Evolutionary conservation across 2,329 filamentous ascomycete species (phyloP).

Genomic region (Coniosporium tulheliwenetii): DNA sequence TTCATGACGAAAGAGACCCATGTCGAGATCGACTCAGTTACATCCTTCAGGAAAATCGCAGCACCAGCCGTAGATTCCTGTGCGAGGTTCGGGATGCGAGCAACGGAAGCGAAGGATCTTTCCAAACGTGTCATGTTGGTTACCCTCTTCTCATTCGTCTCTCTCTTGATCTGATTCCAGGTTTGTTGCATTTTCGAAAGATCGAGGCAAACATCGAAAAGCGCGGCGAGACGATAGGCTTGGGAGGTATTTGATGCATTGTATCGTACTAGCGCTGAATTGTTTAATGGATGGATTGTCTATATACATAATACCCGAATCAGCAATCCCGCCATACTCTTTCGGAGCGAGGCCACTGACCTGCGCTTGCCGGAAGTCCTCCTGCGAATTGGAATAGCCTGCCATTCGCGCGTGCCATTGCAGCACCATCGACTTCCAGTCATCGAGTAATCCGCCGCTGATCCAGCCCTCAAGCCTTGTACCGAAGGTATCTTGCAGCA

Average conservation of each 20-base stretch:
- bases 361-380: conserved; percentile 2
- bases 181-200: conserved; percentile 5
- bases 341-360: conserved; percentile 3
- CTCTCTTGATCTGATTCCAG: conserved; percentile 1
- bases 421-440: too few relatives aligned
- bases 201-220: conserved; percentile 5
- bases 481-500: too few relatives aligned
- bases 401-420: too few relatives aligned
- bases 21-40: conserved; percentile 1
- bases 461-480: too few relatives aligned
- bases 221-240: conserved; percentile 1
- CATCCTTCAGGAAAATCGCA: conserved; percentile 5
- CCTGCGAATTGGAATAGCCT: too few relatives aligned
- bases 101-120: conserved; percentile 5
- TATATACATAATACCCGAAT: conserved; percentile 17
- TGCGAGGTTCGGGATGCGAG: conserved; percentile 2
- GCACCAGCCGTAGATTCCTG: conserved; percentile 6
- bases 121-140: conserved; percentile 6
- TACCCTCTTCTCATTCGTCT: conserved; percentile 2
- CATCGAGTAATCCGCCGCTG: too few relatives aligned
- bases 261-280: conserved; percentile 22
- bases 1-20: conserved; percentile 3
- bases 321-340: conserved; percentile 5
- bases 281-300: conserved; percentile 30
- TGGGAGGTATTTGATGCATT: conserved; percentile 2